phyloP scores from a whole-genome alignment of 306 rosid genomes.

The Quercus aquifolioides region DNA sequence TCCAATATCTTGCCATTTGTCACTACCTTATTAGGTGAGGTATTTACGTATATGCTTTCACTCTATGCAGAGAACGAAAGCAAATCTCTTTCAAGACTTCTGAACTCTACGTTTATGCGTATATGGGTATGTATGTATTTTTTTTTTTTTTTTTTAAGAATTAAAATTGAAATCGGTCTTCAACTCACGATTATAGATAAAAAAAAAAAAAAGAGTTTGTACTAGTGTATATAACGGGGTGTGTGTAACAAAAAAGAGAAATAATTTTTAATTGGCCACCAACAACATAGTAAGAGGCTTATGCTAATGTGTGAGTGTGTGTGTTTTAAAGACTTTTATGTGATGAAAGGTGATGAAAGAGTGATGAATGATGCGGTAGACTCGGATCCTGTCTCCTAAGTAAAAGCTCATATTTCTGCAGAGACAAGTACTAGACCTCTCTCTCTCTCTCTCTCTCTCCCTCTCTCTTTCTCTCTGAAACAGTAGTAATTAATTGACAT shows the following conservation, averaged over 20 bases:
- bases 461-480: neutral
- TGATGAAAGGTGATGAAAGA: conserved; percentile 26
- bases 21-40: conserved; percentile 4
- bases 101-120: neutral
- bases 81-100: too few relatives aligned
- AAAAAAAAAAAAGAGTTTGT: too few relatives aligned
- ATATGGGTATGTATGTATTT: neutral
- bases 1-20: conserved; percentile 30
- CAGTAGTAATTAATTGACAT: neutral
- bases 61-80: too few relatives aligned
- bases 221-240: too few relatives aligned
- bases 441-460: conserved; percentile 1
- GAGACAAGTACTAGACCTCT: neutral
- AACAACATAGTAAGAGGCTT: neutral
- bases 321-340: conserved; percentile 19
- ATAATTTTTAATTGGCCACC: too few relatives aligned
- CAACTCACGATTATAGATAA: too few relatives aligned
- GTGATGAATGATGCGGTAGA: conserved; percentile 58
- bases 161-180: too few relatives aligned
- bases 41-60: neutral
- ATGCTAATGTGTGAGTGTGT: neutral
- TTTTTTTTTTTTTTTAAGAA: neutral
- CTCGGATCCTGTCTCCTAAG: conserved; percentile 89
- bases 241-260: too few relatives aligned
- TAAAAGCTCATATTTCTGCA: conserved; percentile 16